Base-by-base conservation (phyloP, 805 yeast species). In the Starmerella khaoyaiensis region DNA sequence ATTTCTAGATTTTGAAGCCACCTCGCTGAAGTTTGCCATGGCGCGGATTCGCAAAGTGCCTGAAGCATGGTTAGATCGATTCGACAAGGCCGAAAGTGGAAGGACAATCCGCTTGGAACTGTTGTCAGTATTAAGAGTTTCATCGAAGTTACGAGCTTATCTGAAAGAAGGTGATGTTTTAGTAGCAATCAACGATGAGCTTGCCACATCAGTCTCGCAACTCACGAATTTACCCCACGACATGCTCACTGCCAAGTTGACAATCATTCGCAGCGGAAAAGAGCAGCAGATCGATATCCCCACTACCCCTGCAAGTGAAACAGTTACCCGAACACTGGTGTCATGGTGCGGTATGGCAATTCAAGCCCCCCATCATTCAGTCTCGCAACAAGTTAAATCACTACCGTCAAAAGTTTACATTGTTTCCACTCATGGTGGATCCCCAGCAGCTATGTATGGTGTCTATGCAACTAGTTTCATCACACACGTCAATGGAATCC, bases 291-390 rank as follows among this genome's bases (percentile, higher is more conserved):
- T 84, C 17, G 58, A 55, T 15, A 83, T 80, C 8, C 75, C 79
- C 9, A 74, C 93, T 3, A 69, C 72, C 2, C 69, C 71, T 16
- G 68, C 84, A 3, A 62, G 65, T 21, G 65, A 67, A 27, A 60
- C 73, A 31, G 63, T 67, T 39, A 82, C 93, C 1, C 68, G 71
- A 26, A 75, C 76, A 38, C 62, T 82, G 27, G 76, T 80, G 7
- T 65, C 70, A 33, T 86, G 94, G 90, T 72, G 84, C 36, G 95
- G 95, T 17, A 76, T 84, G 27, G 60, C 78, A 5, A 57, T 86
- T 23, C 96, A 86, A 54, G 69, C 73, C 26, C 94, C 95, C n/a
- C 95, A 83, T 57, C 93, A 79, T 53, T 87, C 90, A 7, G 94
- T 84, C 14, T 72, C 86, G 45, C 94, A 84, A 60, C 74, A 79